These are phyloP conservation scores for Aureobasidium uvarum DNA, from an alignment of 2,329 filamentous ascomycete species.

Conservation along the genomic window DNA sequence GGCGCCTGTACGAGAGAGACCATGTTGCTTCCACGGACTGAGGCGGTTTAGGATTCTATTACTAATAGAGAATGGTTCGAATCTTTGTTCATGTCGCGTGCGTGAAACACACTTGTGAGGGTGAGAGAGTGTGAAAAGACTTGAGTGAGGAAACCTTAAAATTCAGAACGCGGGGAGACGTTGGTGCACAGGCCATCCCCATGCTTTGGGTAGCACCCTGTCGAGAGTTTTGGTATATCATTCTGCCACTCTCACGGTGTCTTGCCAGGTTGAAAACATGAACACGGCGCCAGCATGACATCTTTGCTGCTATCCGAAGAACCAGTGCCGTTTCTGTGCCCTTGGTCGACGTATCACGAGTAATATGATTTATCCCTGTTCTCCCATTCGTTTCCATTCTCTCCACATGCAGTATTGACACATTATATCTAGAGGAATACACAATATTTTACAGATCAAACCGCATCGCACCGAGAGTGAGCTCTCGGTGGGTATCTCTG, in stretches of 20 bases:
- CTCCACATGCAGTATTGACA: no score
- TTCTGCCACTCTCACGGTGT: not conserved
- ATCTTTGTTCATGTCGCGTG: constrained; percentile 24
- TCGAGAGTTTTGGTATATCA: not conserved
- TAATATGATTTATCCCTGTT: no score
- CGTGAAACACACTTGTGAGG: constrained; percentile 11
- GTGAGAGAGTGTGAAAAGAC: constrained; percentile 11
- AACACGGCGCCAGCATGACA: not conserved
- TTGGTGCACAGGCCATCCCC: not conserved
- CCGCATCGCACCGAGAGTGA: no score
- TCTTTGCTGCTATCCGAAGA: not conserved
- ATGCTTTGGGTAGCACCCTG: not conserved
- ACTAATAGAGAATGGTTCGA: constrained; percentile 3
- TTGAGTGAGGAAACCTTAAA: constrained; percentile 12
- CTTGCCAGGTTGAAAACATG: not conserved
- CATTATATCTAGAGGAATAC: no score
- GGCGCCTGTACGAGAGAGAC: constrained; percentile 36
- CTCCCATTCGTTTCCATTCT: no score
- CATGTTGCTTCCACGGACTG: constrained; percentile 31
- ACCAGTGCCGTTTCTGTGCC: not conserved
- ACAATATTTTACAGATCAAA: no score
- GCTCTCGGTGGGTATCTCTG: no score
- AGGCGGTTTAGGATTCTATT: constrained; percentile 13
- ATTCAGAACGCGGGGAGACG: constrained; percentile 3
- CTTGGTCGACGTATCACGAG: no score